A percentile compares a stretch with the other conserved stretches of the same genome.
These are phyloP conservation scores for Aethionema arabicum DNA, from an alignment of 345 rosid genomes.

Conservation along the genomic window DNA sequence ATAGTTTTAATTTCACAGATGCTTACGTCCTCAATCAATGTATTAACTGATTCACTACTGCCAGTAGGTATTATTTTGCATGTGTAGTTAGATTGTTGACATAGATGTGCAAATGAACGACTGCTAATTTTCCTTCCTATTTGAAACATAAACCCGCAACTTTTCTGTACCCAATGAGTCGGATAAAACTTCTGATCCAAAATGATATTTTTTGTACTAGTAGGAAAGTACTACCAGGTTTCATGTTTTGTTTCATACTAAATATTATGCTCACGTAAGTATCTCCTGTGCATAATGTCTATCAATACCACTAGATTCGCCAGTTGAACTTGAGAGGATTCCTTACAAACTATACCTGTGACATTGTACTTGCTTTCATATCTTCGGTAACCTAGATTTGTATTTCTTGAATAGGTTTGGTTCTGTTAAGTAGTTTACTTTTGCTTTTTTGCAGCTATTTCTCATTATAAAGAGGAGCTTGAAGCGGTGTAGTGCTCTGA, in stretches of 20 bases:
- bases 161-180: slow-evolving; percentile 11
- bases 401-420: neutral
- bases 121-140: neutral
- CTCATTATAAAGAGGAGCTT: slow-evolving; percentile 92
- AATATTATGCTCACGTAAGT: slow-evolving; percentile 2
- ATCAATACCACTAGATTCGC: slow-evolving; percentile 8
- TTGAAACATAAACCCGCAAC: slow-evolving; percentile 15
- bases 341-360: neutral
- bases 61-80: slow-evolving; percentile 15
- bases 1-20: slow-evolving; percentile 19
- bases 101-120: neutral
- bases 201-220: slow-evolving; percentile 25
- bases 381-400: slow-evolving; percentile 6
- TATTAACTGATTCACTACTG: slow-evolving; percentile 2
- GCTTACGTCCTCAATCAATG: slow-evolving; percentile 14
- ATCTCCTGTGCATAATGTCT: slow-evolving; percentile 17
- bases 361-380: neutral
- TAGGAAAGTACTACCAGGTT: slow-evolving; percentile 10
- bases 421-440: slow-evolving; percentile 3
- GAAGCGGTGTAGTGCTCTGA: slow-evolving; percentile 89
- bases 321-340: slow-evolving; percentile 5
- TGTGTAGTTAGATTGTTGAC: slow-evolving; percentile 16
- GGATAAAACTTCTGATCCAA: slow-evolving; percentile 13
- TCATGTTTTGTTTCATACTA: neutral
- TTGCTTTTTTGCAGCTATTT: slow-evolving; percentile 60